Conservation (phyloP, 495 filamentous ascomycete species). For the Penicillium dipodomyicola region DNA sequence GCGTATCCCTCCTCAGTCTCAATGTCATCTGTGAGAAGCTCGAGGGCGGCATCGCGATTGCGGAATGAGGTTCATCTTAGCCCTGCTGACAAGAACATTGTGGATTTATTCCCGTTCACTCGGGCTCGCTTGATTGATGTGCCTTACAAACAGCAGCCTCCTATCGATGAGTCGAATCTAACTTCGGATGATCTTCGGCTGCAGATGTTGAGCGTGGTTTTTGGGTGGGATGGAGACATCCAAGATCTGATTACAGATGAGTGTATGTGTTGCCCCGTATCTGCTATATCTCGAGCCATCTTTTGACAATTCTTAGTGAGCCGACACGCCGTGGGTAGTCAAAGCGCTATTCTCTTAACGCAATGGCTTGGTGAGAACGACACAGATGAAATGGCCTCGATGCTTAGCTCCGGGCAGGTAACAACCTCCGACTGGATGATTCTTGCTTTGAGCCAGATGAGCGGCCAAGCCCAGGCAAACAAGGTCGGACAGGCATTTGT, state of each 20-base stretch:
- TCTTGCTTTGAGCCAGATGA: conserved; percentile 85
- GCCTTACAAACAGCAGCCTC: conserved; percentile 65
- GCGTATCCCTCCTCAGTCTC: conserved; percentile 55
- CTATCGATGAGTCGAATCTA: conserved; percentile 59
- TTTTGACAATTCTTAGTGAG: conserved; percentile 46
- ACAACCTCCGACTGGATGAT: conserved; percentile 96
- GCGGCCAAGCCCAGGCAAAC: conserved; percentile 72
- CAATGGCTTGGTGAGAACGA: conserved; percentile 92
- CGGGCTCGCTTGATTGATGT: conserved; percentile 75
- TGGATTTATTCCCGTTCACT: conserved; percentile 64
- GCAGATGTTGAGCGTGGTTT: conserved; percentile 92
- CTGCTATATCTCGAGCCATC: neutral
- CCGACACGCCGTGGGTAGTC: conserved; percentile 67
- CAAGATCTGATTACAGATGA: conserved; percentile 84
- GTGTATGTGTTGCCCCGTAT: conserved; percentile 41
- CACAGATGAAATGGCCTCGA: conserved; percentile 74
- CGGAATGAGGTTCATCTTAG: conserved; percentile 76
- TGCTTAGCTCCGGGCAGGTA: conserved; percentile 72
- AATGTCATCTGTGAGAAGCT: conserved; percentile 62
- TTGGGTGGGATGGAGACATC: conserved; percentile 90
- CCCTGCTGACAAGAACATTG: conserved; percentile 56
- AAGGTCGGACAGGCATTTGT: conserved; percentile 91
- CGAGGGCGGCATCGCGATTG: conserved; percentile 66
- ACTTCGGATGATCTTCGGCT: conserved; percentile 82
- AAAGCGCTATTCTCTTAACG: conserved; percentile 72